phyloP scores from a whole-genome alignment of 2,329 filamentous ascomycete genomes.

The Triangularia setosa region DNA sequence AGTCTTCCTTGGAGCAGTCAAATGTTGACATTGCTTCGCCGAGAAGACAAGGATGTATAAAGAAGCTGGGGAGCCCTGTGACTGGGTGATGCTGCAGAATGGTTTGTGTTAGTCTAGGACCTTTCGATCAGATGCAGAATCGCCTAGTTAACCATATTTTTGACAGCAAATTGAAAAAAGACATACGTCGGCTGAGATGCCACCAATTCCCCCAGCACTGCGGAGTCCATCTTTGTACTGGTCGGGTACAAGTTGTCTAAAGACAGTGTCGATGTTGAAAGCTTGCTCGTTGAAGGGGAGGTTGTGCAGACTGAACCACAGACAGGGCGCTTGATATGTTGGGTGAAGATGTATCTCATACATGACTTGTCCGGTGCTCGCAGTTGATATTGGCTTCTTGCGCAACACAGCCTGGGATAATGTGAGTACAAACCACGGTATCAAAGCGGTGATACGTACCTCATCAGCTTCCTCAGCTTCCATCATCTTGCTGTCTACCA shows the following conservation, averaged over 20 bases:
- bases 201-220: conserved; percentile 61
- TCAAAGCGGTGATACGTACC: conserved; percentile 34
- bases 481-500: conserved; percentile 44
- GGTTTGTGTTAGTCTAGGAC: conserved; percentile 41
- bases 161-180: conserved; percentile 25
- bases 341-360: conserved; percentile 75
- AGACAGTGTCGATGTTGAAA: conserved; percentile 65
- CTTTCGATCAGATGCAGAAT: conserved; percentile 20
- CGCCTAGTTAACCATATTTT: conserved; percentile 28
- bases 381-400: conserved; percentile 4
- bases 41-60: conserved; percentile 89
- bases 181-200: conserved; percentile 72
- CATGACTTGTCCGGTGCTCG: conserved; percentile 48
- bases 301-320: conserved; percentile 68
- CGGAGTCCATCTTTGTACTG: conserved; percentile 60
- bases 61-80: conserved; percentile 74
- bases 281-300: conserved; percentile 52
- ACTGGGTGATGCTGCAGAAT: conserved; percentile 72
- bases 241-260: conserved; percentile 65
- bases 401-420: conserved; percentile 14
- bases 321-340: conserved; percentile 69
- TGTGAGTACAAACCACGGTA: not conserved
- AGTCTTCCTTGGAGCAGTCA: conserved; percentile 59
- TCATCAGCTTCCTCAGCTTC: conserved; percentile 50
- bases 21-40: conserved; percentile 73